These are phyloP conservation scores for Phialophora macrospora DNA, from an alignment of 2,329 filamentous ascomycete genomes.

Conservation along the genomic window DNA sequence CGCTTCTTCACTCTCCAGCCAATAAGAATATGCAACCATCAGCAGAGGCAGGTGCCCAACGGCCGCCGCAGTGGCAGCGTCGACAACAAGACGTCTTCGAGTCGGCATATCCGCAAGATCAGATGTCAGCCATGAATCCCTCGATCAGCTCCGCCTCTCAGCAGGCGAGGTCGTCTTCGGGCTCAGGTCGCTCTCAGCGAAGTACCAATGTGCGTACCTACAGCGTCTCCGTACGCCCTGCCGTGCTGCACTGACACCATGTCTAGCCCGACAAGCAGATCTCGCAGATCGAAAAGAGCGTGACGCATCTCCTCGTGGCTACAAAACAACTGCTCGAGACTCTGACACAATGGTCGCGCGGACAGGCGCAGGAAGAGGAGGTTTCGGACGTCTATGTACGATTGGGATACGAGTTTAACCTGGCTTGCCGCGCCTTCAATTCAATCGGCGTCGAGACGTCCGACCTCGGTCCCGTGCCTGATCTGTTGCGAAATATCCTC, in stretches of 20 bases:
- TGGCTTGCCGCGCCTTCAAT: conserved; percentile 94
- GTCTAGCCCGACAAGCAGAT: conserved; percentile 72
- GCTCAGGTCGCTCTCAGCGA: conserved; percentile 31
- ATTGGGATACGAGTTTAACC: conserved; percentile 98
- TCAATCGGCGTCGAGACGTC: conserved; percentile 95
- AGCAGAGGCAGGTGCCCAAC: conserved; percentile 23
- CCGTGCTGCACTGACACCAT: conserved; percentile 12
- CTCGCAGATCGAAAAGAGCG: conserved; percentile 98
- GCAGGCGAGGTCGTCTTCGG: conserved; percentile 28
- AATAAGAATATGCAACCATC: conserved; percentile 29
- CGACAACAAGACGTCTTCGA: conserved; percentile 25
- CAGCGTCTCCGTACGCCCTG: conserved; percentile 41
- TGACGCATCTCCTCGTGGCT: conserved; percentile 94
- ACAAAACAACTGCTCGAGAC: conserved; percentile 98
- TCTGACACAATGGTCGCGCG: conserved; percentile 94
- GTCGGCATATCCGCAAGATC: conserved; percentile 23
- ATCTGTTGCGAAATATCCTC: conserved; percentile 84
- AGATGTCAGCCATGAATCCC: conserved; percentile 24
- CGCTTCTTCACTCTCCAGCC: conserved; percentile 9
- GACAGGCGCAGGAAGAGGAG: conserved; percentile 87
- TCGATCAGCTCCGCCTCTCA: conserved; percentile 24
- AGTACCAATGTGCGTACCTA: conserved; percentile 51
- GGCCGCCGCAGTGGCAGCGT: conserved; percentile 27
- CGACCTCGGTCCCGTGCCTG: conserved; percentile 93
- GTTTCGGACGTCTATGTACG: conserved; percentile 98